These are phyloP conservation scores for Lycium ferocissimum DNA, from an alignment of 257 asterid genomes.

Conservation along the genomic window DNA sequence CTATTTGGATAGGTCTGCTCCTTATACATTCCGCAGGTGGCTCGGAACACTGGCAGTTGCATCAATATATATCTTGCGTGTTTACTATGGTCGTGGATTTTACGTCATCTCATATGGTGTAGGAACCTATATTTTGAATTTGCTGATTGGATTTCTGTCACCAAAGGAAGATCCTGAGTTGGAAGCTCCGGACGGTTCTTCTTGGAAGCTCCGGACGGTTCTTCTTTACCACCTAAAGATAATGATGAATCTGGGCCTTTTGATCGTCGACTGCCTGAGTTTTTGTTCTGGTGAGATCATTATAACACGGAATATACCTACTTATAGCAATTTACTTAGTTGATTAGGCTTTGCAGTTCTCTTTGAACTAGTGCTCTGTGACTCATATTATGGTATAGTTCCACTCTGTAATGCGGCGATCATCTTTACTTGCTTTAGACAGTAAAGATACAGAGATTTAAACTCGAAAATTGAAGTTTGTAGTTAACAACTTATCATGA, in stretches of 20 bases:
- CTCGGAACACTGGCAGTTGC: conserved; percentile 63
- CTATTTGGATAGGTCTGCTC: conserved; percentile 64
- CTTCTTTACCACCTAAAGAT: conserved; percentile 56
- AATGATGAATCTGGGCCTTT: conserved; percentile 63
- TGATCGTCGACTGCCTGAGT: conserved; percentile 67
- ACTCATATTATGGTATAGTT: not conserved
- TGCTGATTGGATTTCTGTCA: conserved; percentile 70
- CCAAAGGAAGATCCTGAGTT: conserved; percentile 68
- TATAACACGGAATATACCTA: not conserved
- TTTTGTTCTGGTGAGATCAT: conserved; percentile 63
- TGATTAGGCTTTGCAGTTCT: not conserved
- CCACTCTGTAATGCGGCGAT: not conserved
- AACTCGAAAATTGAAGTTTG: not conserved
- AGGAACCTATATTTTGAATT: conserved; percentile 63
- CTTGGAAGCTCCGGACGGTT: conserved; percentile 62
- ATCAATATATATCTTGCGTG: conserved; percentile 57
- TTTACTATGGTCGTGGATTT: conserved; percentile 55
- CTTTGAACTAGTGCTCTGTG: not conserved
- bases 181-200: conserved; percentile 63
- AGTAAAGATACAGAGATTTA: not conserved
- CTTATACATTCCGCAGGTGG: conserved; percentile 59
- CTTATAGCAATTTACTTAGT: not conserved
- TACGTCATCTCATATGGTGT: conserved; percentile 64
- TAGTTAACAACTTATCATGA: not conserved
- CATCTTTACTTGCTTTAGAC: not conserved